Evolutionary conservation across 2,329 filamentous ascomycete species (phyloP), one percentile per base, ranked within the genome.

Genomic region (Colletotrichum lupini): DNA sequence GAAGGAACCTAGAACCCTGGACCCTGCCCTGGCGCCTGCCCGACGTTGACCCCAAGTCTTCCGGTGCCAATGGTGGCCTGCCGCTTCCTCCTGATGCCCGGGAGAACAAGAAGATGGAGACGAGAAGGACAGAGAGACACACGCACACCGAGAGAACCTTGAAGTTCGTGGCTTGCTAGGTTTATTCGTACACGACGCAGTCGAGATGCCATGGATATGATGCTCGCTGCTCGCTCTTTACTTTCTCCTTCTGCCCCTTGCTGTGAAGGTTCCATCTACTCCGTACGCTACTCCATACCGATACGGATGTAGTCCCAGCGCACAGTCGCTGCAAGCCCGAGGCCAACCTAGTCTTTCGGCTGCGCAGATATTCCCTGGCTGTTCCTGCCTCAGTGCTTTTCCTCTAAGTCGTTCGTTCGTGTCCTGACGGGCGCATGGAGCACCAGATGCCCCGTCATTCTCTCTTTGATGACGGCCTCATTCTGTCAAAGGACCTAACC

Each of bases 11-110:
- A 24, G 46, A 46, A 35, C 52, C 59, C 42, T 28, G 35, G 32
- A 6, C 60, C 67, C 49, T 60, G 59, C 30, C 30, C n/a, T 22
- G 19, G 32, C 42, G 19, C 32, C 42, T 69, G 35, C 24, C 22
- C 58, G 57, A 26, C n/a, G 66, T 53, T 59, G 24, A 42, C 42
- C 53, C 53, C 68, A 24, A 55, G 62, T 37, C 49, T 56, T 55
- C n/a, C 22, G 22, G 49, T 55, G 49, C 55, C 46, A 26, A 16
- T 65, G 22, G 46, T n/a, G 46, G 42, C 42, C 42, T 49, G 42
- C 16, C 16, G 42, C 19, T 52, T 28, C 30, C 65, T 63, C 59
- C 70, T 73, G 70, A 69, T 35, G 42, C 37, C 58, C 28, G 37
- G 52, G 37, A 49, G 37, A 42, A 19, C 12, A 68, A 42, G 37